Evolutionary conservation across 176 grass and related monocot genomes (phyloP).

Genomic region (Musa acuminata): DNA sequence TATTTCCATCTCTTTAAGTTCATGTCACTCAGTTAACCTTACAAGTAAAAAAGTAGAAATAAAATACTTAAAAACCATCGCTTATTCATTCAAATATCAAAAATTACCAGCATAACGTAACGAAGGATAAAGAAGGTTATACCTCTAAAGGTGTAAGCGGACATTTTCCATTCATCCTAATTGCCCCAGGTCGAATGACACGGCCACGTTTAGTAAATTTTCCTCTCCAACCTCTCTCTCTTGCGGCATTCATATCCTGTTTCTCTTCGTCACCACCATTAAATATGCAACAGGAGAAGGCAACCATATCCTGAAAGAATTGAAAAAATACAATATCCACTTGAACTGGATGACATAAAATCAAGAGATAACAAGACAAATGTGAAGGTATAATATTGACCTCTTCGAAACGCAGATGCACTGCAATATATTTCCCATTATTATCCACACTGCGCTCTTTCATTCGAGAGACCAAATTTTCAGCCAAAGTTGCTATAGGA

Average conservation of each 20-base stretch:
- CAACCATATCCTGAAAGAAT: slow-evolving; percentile 94
- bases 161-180: slow-evolving; percentile 96
- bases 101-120: background rate
- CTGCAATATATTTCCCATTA: slow-evolving; percentile 79
- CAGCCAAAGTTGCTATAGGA: slow-evolving; percentile 58
- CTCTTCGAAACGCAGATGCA: slow-evolving; percentile 99
- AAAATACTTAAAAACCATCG: background rate
- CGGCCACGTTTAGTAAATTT: slow-evolving; percentile 93
- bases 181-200: slow-evolving; percentile 79
- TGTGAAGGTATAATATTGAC: slow-evolving; percentile 33
- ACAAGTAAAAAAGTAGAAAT: background rate
- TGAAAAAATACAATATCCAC: background rate
- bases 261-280: slow-evolving; percentile 75
- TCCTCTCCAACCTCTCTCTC: slow-evolving; percentile 94
- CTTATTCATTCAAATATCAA: background rate
- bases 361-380: background rate
- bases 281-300: slow-evolving; percentile 96
- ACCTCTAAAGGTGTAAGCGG: slow-evolving; percentile 98
- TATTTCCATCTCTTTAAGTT: background rate
- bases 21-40: background rate
- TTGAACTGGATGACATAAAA: background rate
- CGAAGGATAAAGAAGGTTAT: slow-evolving; percentile 22
- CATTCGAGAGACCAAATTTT: slow-evolving; percentile 83
- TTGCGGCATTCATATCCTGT: slow-evolving; percentile 72
- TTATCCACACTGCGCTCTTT: slow-evolving; percentile 54